Evolutionary conservation across 2,329 filamentous ascomycete genomes (phyloP).

Genomic region (Cladosporium sp.): DNA sequence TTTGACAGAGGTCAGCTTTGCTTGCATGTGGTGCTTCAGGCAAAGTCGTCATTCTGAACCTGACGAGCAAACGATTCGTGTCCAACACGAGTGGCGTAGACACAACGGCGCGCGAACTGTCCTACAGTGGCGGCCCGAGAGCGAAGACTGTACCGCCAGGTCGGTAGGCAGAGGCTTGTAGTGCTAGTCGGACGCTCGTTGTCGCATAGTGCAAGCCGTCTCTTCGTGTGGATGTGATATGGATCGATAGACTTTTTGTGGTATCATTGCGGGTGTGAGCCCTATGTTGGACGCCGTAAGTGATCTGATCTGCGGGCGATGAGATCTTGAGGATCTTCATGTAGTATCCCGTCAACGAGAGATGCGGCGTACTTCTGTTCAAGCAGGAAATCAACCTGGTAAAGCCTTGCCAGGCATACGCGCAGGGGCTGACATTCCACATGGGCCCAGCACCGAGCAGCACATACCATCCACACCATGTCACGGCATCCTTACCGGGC

Average conservation of each 20-base stretch:
- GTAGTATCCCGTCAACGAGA: too few species aligned
- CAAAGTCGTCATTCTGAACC: too few species aligned
- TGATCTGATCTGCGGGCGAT: neutral
- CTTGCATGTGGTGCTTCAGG: too few species aligned
- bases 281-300: neutral
- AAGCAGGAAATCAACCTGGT: too few species aligned
- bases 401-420: too few species aligned
- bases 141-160: neutral
- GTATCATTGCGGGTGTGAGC: neutral
- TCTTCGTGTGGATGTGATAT: neutral
- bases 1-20: too few species aligned
- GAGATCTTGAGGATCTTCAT: too few species aligned
- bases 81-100: neutral
- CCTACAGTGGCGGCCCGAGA: neutral
- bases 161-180: neutral
- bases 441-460: too few species aligned
- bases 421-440: too few species aligned
- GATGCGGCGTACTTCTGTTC: too few species aligned
- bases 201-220: neutral
- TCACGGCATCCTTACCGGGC: too few species aligned
- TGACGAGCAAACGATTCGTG: neutral
- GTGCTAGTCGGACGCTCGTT: neutral
- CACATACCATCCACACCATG: too few species aligned
- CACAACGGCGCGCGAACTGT: neutral
- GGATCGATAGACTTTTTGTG: slow-evolving; percentile 3